Evolutionary conservation across 257 asterid genomes (phyloP).

Genomic region (Primulina tabacum): DNA sequence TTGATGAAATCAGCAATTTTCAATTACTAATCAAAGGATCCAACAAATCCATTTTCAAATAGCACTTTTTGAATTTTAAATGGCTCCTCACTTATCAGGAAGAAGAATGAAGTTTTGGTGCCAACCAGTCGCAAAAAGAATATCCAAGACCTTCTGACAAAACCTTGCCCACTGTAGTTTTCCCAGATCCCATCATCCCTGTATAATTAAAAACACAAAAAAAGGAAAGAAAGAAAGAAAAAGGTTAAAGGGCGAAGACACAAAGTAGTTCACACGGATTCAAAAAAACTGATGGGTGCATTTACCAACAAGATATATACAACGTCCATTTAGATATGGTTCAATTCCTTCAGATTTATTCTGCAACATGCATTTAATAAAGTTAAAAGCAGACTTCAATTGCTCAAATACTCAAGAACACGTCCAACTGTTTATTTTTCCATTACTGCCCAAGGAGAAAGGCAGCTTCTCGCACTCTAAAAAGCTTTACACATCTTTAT

Average conservation of each 20-base stretch:
- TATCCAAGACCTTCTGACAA: slow-evolving; percentile 76
- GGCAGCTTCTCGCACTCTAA: background rate
- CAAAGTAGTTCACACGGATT: background rate
- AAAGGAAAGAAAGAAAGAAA: slow-evolving; percentile 8
- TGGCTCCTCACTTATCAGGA: slow-evolving; percentile 18
- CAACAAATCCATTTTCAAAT: background rate
- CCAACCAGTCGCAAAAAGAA: slow-evolving; percentile 86
- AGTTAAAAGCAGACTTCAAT: slow-evolving; percentile 26
- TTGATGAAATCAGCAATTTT: background rate
- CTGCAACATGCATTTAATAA: slow-evolving; percentile 47
- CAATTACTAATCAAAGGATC: slow-evolving; percentile 2
- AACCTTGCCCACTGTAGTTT: slow-evolving; percentile 88
- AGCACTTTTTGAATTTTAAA: background rate
- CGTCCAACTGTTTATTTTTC: slow-evolving; percentile 13
- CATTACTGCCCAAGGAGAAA: slow-evolving; percentile 5
- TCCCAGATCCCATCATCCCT: slow-evolving; percentile 99
- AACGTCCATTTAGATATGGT: slow-evolving; percentile 65
- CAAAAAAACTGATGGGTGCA: slow-evolving; percentile 22
- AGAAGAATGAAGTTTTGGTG: slow-evolving; percentile 22
- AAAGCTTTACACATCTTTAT: background rate
- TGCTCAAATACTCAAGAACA: slow-evolving; percentile 10
- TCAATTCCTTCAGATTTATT: slow-evolving; percentile 61
- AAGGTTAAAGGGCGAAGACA: slow-evolving; percentile 15
- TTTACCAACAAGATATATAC: slow-evolving; percentile 88
- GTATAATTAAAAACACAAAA: slow-evolving; percentile 11